Evolutionary conservation across 495 filamentous ascomycete species (phyloP).

Genomic region (Evernia prunastri): DNA sequence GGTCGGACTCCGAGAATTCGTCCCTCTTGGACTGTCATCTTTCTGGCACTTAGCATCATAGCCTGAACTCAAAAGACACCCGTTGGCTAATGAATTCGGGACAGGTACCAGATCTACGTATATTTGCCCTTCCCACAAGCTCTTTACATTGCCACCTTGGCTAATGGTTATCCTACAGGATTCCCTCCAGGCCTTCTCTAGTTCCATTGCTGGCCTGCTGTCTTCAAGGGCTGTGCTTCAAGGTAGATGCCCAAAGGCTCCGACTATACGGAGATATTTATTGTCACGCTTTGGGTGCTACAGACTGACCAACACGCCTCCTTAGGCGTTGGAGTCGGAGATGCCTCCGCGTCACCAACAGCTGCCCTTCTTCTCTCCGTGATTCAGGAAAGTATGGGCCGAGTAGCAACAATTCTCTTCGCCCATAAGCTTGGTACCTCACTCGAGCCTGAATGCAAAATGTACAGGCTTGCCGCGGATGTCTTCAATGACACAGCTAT

Average conservation of each 20-base stretch:
- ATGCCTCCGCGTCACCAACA: slow-evolving; percentile 77
- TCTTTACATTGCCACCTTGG: slow-evolving; percentile 20
- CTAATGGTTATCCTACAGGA: slow-evolving; percentile 50
- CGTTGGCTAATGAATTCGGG: slow-evolving; percentile 23
- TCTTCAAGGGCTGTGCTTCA: slow-evolving; percentile 84
- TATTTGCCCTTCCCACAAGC: slow-evolving; percentile 8
- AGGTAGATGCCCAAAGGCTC: slow-evolving; percentile 40
- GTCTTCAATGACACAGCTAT: slow-evolving; percentile 90
- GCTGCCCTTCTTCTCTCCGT: slow-evolving; percentile 80
- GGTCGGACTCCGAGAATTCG: not conserved
- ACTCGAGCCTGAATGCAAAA: slow-evolving; percentile 93
- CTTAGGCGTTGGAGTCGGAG: slow-evolving; percentile 80
- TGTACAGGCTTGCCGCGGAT: slow-evolving; percentile 83
- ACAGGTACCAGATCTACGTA: slow-evolving; percentile 72
- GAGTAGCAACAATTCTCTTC: slow-evolving; percentile 86
- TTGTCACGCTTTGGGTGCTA: not conserved
- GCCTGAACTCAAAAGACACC: not conserved
- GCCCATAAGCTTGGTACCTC: slow-evolving; percentile 77
- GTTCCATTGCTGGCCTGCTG: slow-evolving; percentile 82
- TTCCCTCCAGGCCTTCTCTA: slow-evolving; percentile 92
- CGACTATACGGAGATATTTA: not conserved
- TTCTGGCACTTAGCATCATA: not conserved
- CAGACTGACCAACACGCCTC: slow-evolving; percentile 2
- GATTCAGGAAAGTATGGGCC: slow-evolving; percentile 75
- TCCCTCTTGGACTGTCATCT: not conserved